Conservation (phyloP, 2,329 filamentous ascomycete species). For the Cercospora sp. region DNA sequence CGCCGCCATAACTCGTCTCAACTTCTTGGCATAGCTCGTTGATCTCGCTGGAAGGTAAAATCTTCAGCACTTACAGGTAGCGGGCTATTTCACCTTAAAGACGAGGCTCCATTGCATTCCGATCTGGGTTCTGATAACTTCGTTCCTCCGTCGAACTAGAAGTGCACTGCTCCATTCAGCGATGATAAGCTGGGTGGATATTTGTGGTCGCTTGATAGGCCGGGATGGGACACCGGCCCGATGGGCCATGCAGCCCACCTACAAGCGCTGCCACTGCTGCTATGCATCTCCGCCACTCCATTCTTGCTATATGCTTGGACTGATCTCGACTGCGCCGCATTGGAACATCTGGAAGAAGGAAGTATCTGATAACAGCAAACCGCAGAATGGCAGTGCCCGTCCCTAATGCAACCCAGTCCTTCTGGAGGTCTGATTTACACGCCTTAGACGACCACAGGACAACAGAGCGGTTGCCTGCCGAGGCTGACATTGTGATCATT, state of each 20-base stretch:
- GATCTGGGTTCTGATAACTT: not conserved
- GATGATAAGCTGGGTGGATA: not conserved
- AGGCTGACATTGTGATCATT: slow-evolving; percentile 32
- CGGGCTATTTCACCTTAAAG: not conserved
- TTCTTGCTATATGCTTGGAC: not conserved
- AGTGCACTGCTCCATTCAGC: not conserved
- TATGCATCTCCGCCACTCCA: not conserved
- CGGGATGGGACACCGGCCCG: slow-evolving; percentile 8
- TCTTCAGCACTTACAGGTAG: not conserved
- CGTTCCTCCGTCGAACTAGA: not conserved
- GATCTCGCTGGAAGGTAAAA: not conserved
- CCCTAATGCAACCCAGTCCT: slow-evolving; percentile 36
- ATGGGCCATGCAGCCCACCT: slow-evolving; percentile 1
- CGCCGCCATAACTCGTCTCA: not conserved
- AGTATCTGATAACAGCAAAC: not conserved
- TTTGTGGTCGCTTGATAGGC: slow-evolving; percentile 3
- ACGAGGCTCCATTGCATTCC: not conserved
- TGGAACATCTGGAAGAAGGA: not conserved
- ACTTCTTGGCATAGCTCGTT: not conserved
- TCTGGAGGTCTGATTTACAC: slow-evolving; percentile 48
- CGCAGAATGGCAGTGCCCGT: slow-evolving; percentile 24
- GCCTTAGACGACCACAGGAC: slow-evolving; percentile 59
- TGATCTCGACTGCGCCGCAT: not conserved
- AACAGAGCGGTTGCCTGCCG: slow-evolving; percentile 54
- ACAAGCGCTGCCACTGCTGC: not conserved